Conservation (phyloP, 202 grass and related monocot genomes). For the Elaeis oleifera region DNA sequence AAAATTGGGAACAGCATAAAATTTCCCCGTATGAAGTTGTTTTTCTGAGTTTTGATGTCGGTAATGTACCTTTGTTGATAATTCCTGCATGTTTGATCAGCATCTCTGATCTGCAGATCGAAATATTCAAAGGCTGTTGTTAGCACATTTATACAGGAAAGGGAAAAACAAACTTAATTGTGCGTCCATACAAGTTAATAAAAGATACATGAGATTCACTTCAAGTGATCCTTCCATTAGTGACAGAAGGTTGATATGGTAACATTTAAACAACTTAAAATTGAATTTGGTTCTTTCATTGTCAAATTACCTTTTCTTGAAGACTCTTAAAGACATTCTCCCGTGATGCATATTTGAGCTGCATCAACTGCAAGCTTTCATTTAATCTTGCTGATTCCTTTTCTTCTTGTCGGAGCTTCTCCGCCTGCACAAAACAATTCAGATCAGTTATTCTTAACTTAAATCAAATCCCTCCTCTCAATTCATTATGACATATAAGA, state of each 20-base stretch:
- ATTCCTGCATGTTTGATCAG: slow-evolving; percentile 60
- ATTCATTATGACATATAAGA: not conserved
- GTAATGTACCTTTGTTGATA: slow-evolving; percentile 59
- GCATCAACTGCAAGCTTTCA: slow-evolving; percentile 52
- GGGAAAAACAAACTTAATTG: too few species aligned
- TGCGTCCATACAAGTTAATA: too few species aligned
- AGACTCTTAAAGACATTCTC: slow-evolving; percentile 64
- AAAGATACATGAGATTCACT: too few species aligned
- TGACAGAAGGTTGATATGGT: too few species aligned
- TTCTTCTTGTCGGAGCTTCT: slow-evolving; percentile 61
- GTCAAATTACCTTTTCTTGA: slow-evolving; percentile 58
- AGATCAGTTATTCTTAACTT: not conserved
- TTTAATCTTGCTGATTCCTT: slow-evolving; percentile 61
- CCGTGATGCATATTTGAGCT: slow-evolving; percentile 70
- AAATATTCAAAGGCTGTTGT: slow-evolving; percentile 1
- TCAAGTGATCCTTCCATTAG: too few species aligned
- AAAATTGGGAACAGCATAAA: not conserved
- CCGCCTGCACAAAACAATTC: slow-evolving; percentile 39
- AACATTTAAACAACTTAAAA: too few species aligned
- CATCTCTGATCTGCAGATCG: slow-evolving; percentile 58
- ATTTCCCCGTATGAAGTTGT: not conserved
- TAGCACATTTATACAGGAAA: too few species aligned
- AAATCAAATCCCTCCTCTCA: too few species aligned
- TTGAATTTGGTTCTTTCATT: too few species aligned
- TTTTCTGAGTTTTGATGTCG: not conserved